Evolutionary conservation across 306 rosid species (phyloP).

Genomic region (Fagus crenata): DNA sequence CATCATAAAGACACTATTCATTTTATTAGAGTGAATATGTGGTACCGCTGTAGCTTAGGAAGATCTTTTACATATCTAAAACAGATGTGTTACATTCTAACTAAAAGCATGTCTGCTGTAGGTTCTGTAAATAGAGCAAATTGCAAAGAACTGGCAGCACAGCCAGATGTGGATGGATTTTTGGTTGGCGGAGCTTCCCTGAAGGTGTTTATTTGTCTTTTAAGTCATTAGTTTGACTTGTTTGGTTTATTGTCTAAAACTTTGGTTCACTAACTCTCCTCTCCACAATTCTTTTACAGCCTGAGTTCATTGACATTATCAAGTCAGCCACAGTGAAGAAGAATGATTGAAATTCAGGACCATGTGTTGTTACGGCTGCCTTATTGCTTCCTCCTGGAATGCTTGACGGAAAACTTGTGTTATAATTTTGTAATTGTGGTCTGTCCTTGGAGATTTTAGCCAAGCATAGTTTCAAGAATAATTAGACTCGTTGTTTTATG

Average conservation of each 20-base stretch:
- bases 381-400: constrained; percentile 28
- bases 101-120: constrained; percentile 23
- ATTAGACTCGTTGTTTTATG: constrained; percentile 13
- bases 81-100: neutral
- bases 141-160: constrained; percentile 75
- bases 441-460: constrained; percentile 22
- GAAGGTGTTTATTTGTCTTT: constrained; percentile 42
- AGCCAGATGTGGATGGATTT: constrained; percentile 90
- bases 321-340: constrained; percentile 74
- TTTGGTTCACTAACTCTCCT: constrained; percentile 19
- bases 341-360: constrained; percentile 36
- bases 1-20: neutral
- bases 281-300: constrained; percentile 28
- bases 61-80: neutral
- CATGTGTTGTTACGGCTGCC: constrained; percentile 17
- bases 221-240: constrained; percentile 9
- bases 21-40: neutral
- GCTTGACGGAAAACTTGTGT: constrained; percentile 12
- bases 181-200: constrained; percentile 96
- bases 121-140: constrained; percentile 94
- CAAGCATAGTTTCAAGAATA: constrained; percentile 17
- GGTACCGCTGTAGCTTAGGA: neutral
- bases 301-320: constrained; percentile 86
- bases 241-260: constrained; percentile 19
- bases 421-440: constrained; percentile 1